These are phyloP conservation scores for Myxozyma geophila DNA, from an alignment of 805 yeast species.

Conservation along the genomic window DNA sequence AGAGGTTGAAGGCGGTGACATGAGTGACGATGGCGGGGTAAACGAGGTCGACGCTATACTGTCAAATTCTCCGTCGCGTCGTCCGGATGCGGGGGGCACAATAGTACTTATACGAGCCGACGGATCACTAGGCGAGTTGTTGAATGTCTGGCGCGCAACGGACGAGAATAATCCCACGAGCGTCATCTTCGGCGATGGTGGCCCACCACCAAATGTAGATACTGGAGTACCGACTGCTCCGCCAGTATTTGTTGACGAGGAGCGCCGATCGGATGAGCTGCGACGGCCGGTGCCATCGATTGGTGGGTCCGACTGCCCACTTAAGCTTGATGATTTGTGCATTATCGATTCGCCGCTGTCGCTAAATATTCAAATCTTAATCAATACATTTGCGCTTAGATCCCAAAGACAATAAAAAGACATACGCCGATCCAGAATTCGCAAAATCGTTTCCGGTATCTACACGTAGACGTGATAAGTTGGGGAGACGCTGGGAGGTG, in stretches of 20 bases:
- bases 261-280: not conserved
- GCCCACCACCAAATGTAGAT: not conserved
- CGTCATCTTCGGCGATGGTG: conserved; percentile 32
- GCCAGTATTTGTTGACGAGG: not conserved
- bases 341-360: conserved; percentile 20
- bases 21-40: conserved; percentile 28
- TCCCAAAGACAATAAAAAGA: not conserved
- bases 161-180: conserved; percentile 34
- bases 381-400: too few species aligned
- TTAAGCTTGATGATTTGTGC: conserved; percentile 26
- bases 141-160: conserved; percentile 33
- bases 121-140: conserved; percentile 18
- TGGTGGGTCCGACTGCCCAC: conserved; percentile 29
- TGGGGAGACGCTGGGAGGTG: conserved; percentile 12
- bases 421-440: conserved; percentile 16
- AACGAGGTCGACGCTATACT: conserved; percentile 18
- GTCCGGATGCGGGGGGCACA: not conserved
- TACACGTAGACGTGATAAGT: conserved; percentile 8
- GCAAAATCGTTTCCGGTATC: conserved; percentile 13
- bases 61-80: conserved; percentile 14
- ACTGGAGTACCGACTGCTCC: not conserved
- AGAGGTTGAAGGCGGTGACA: conserved; percentile 12
- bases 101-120: conserved; percentile 11
- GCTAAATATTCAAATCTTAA: not conserved
- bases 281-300: conserved; percentile 4